phyloP scores from a whole-genome alignment of 306 rosid species.

The Begonia peltatifolia region DNA sequence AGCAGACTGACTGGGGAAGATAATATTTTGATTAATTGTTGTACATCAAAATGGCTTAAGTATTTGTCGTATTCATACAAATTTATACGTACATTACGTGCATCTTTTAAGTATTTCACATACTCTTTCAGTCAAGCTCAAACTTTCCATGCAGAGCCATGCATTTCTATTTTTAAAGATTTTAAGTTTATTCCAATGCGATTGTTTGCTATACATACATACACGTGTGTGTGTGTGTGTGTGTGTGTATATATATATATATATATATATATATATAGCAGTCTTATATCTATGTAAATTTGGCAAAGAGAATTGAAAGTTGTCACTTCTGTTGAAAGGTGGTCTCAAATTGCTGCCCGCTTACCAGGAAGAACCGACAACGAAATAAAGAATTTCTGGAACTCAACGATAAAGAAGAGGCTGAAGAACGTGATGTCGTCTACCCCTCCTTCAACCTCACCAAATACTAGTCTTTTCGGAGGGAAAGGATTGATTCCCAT shows the following conservation, averaged over 20 bases:
- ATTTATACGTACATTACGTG: too few relatives aligned
- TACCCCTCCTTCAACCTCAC: constrained; percentile 22
- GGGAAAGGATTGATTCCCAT: constrained; percentile 28
- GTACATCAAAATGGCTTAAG: too few relatives aligned
- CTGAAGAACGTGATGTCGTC: constrained; percentile 47
- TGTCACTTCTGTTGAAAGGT: constrained; percentile 27
- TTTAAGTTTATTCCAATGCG: too few relatives aligned
- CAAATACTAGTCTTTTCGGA: constrained; percentile 41
- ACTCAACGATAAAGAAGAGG: constrained; percentile 85
- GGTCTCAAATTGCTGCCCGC: constrained; percentile 97
- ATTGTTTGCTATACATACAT: too few relatives aligned
- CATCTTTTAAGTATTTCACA: neutral
- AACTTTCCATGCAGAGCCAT: constrained; percentile 11
- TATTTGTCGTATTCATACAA: too few relatives aligned
- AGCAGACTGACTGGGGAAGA: too few relatives aligned
- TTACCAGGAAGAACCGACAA: constrained; percentile 90
- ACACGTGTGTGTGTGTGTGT: too few relatives aligned
- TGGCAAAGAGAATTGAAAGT: too few relatives aligned
- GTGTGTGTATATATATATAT: too few relatives aligned
- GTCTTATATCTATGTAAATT: too few relatives aligned
- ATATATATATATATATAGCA: too few relatives aligned
- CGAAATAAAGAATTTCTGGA: constrained; percentile 94
- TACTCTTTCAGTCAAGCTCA: neutral
- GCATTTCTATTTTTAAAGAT: neutral
- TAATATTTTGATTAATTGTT: too few relatives aligned